Conservation (phyloP, 139 green algal genomes). For the Coccomyxa sp. region DNA sequence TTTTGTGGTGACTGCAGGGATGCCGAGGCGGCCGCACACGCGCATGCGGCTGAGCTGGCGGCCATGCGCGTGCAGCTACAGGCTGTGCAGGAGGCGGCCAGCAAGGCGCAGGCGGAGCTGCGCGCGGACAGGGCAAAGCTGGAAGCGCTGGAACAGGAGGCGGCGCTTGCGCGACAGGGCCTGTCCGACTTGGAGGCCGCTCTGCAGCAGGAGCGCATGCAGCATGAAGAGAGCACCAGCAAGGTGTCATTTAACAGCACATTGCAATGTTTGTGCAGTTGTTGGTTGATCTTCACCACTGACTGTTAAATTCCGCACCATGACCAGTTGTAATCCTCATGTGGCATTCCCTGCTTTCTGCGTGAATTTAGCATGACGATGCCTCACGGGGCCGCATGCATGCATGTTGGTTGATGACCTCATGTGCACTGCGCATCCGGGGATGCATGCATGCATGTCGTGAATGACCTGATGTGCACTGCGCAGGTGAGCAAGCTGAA, state of each 20-base stretch:
- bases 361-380: background rate
- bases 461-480: background rate
- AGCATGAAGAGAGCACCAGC: conserved; percentile 2
- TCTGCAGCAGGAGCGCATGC: conserved; percentile 19
- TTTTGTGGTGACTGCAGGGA: no score
- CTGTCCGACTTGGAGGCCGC: background rate
- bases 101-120: background rate
- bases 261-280: no score
- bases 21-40: conserved; percentile 4
- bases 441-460: no score
- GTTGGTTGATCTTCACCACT: no score
- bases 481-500: background rate
- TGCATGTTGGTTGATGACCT: background rate
- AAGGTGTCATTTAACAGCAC: conserved; percentile 7
- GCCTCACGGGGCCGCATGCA: no score
- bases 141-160: conserved; percentile 7
- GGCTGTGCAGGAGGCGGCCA: background rate
- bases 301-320: no score
- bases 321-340: background rate
- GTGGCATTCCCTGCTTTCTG: background rate
- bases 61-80: background rate
- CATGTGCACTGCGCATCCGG: background rate
- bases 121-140: background rate
- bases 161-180: conserved; percentile 1
- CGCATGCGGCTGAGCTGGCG: conserved; percentile 12